phyloP scores from a whole-genome alignment of 306 rosid species.

The Prunus fruticosa region DNA sequence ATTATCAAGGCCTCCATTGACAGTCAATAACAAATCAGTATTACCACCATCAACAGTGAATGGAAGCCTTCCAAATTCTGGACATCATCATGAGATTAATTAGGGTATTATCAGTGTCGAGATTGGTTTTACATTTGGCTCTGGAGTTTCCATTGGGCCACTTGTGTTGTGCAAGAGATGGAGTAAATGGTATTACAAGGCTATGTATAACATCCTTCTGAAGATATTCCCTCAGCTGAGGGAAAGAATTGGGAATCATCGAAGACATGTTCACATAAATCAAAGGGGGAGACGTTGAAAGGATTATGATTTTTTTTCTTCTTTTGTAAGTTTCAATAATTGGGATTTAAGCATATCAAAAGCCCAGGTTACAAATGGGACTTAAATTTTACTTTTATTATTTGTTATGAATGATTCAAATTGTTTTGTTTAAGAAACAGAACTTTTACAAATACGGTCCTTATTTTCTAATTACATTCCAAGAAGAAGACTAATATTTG shows the following conservation, averaged over 20 bases:
- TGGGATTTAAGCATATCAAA: no score
- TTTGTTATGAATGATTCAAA: no score
- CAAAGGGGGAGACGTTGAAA: not conserved
- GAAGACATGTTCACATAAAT: not conserved
- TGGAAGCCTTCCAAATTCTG: not conserved
- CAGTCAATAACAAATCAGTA: not conserved
- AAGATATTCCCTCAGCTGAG: not conserved
- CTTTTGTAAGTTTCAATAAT: no score
- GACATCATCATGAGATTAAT: not conserved
- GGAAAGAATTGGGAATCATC: not conserved
- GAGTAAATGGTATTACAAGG: no score
- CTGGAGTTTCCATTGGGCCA: conserved; percentile 4
- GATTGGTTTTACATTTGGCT: conserved; percentile 15
- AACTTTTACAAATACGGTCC: no score
- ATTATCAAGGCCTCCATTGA: conserved; percentile 32
- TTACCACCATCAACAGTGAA: not conserved
- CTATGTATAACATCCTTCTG: no score
- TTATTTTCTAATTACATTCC: no score
- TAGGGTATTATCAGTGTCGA: conserved; percentile 4
- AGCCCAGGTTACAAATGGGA: no score
- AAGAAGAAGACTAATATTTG: no score
- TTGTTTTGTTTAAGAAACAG: no score
- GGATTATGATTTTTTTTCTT: not conserved
- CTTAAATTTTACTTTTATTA: no score
- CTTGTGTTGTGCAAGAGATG: no score